Percentiles rank a stretch among this genome's conserved stretches.
These are phyloP conservation scores for Mycoemilia scoparia DNA, from an alignment of 192 early-diverging fungal species.

Conservation along the genomic window DNA sequence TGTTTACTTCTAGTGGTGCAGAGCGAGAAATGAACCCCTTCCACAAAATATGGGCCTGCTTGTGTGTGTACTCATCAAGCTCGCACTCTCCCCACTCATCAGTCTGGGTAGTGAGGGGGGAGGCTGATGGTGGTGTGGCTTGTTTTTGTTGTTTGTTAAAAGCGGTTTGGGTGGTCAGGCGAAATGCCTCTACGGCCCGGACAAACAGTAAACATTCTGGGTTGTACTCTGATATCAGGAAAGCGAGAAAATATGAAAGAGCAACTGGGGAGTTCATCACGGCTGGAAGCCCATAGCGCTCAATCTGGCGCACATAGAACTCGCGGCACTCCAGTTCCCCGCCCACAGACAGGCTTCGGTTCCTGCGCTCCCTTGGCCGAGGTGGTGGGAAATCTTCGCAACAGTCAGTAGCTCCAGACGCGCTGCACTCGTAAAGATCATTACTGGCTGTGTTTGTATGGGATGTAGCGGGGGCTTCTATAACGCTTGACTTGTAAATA, in stretches of 20 bases:
- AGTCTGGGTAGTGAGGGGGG: constrained; percentile 23
- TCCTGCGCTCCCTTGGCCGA: too few relatives aligned
- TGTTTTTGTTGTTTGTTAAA: too few relatives aligned
- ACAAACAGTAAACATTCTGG: constrained; percentile 23
- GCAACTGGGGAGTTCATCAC: constrained; percentile 22
- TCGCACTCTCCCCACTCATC: too few relatives aligned
- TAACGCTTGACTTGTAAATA: too few relatives aligned
- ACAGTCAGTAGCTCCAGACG: too few relatives aligned
- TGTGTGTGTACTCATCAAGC: too few relatives aligned
- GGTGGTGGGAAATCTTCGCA: too few relatives aligned
- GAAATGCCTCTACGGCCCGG: constrained; percentile 23
- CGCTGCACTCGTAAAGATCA: too few relatives aligned
- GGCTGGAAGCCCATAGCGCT: constrained; percentile 24
- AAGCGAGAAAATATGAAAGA: constrained; percentile 26
- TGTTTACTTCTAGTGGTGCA: constrained; percentile 25
- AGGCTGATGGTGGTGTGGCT: constrained; percentile 6
- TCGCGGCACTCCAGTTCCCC: constrained; percentile 17
- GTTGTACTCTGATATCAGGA: constrained; percentile 10
- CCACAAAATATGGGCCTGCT: constrained; percentile 25
- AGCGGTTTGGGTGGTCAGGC: too few relatives aligned
- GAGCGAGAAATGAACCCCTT: constrained; percentile 23
- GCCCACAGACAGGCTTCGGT: constrained; percentile 28
- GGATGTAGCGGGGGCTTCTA: too few relatives aligned
- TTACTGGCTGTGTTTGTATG: too few relatives aligned
- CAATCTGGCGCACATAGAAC: constrained; percentile 25